phyloP scores from a whole-genome alignment of 2,329 filamentous ascomycete genomes.

The Calonectria crousiana region DNA sequence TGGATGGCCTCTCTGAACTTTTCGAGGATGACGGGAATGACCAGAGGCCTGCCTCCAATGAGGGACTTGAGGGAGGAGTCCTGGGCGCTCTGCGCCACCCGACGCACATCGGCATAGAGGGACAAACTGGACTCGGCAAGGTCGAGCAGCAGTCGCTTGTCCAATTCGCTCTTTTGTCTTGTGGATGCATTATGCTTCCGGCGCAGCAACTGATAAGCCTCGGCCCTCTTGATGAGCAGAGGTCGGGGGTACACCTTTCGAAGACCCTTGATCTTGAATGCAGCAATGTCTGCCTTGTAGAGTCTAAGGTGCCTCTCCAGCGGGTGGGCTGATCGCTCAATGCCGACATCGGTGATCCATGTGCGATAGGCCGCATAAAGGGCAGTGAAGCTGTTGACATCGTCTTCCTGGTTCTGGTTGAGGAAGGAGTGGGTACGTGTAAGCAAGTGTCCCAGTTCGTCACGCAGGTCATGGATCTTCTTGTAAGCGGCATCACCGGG shows the following conservation, averaged over 20 bases:
- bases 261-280: constrained; percentile 94
- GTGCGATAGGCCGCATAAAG: constrained; percentile 92
- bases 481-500: constrained; percentile 70
- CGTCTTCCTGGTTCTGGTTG: constrained; percentile 87
- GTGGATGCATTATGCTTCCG: constrained; percentile 93
- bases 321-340: constrained; percentile 93
- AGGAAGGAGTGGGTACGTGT: constrained; percentile 89
- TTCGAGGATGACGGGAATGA: constrained; percentile 88
- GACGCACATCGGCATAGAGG: constrained; percentile 93
- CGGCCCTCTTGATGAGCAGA: constrained; percentile 90
- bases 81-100: constrained; percentile 89
- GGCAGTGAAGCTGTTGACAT: constrained; percentile 94
- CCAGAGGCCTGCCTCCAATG: constrained; percentile 86
- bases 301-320: constrained; percentile 88
- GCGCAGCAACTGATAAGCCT: constrained; percentile 95
- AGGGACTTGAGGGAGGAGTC: constrained; percentile 95
- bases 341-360: constrained; percentile 98
- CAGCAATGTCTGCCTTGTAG: constrained; percentile 86
- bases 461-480: constrained; percentile 83
- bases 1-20: constrained; percentile 83
- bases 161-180: constrained; percentile 88
- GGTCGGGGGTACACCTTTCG: constrained; percentile 94
- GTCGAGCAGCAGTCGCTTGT: constrained; percentile 86
- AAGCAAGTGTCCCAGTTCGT: constrained; percentile 82
- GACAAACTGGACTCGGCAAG: constrained; percentile 92